Base-by-base conservation (phyloP, 345 rosid genomes). In the Camelina laxa region DNA sequence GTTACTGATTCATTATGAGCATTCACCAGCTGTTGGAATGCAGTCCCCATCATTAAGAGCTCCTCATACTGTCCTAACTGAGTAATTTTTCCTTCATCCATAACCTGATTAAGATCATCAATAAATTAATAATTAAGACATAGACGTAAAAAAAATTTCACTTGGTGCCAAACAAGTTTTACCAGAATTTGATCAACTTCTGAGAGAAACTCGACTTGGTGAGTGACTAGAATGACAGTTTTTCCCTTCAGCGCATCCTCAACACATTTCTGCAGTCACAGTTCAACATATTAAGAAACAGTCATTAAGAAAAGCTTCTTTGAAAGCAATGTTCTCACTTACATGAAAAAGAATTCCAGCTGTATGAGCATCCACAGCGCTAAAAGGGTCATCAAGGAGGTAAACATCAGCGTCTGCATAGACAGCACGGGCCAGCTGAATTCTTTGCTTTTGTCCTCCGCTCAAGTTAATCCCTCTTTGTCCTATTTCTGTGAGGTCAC, bases 371-470 rank as follows among this genome's bases (percentile, higher is more conserved):
- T 88, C 97, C 0, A 91, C 96, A 12, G 90, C 96, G 45, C 97
- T 89, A 60, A 89, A 91, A 61, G 93, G 97, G 45, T 89, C 97
- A 60, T 91, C 96, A 2, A 89, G 93, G 7, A 89, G 88, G 77
- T 89, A 89, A 58, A 88, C 84, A 73, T 89, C 91, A 9, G 92
- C 93, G 36, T 89, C 89, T 0, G 83, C 87, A 39, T 91, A 91
- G 70, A 88, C 84, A 5, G 91, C 97, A 27, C 97, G 85, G 5
- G 92, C 95, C 33, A 91, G 86, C 80, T 89, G 93, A 76, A 91
- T 86, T 74, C 97, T 82, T 77, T 89, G 93, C 73, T 87, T 91
- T 83, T 91, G 97, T 66, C 97, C 97, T 66, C 97, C 95, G n/a
- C 97, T 91, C 91, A 89, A 75, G 83, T 91, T 89, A 72, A 91